phyloP scores from a whole-genome alignment of 768 basidiomycete genomes.

The Lentinula detonsa region DNA sequence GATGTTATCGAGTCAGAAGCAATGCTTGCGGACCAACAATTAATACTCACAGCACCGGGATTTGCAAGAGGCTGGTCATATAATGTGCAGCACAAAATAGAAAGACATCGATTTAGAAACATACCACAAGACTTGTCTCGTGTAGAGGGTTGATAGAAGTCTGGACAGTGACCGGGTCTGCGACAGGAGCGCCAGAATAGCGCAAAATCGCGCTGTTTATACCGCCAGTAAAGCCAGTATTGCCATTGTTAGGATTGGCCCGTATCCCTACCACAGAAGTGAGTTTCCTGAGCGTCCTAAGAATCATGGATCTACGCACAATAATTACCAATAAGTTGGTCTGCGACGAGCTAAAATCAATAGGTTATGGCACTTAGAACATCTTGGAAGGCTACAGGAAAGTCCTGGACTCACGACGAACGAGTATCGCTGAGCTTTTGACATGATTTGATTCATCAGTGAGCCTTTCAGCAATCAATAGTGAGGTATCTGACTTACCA shows the following conservation, averaged over 20 bases:
- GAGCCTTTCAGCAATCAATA: slow-evolving; percentile 6
- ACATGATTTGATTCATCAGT: background rate
- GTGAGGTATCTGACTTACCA: slow-evolving; percentile 10
- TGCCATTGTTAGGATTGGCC: slow-evolving; percentile 17
- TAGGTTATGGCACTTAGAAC: background rate
- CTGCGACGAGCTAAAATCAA: slow-evolving; percentile 25
- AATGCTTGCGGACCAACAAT: too few relatives aligned
- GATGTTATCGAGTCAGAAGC: background rate
- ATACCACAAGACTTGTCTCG: slow-evolving; percentile 18
- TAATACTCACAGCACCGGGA: slow-evolving; percentile 4
- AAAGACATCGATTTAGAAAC: background rate
- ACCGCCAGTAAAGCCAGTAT: slow-evolving; percentile 21
- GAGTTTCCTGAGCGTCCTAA: background rate
- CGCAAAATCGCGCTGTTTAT: slow-evolving; percentile 32
- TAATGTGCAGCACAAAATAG: background rate
- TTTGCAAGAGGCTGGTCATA: slow-evolving; percentile 5
- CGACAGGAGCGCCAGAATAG: slow-evolving; percentile 25
- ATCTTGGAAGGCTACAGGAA: too few relatives aligned
- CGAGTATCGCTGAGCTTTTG: slow-evolving; percentile 30
- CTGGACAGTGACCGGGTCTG: slow-evolving; percentile 20
- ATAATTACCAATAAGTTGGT: slow-evolving; percentile 37
- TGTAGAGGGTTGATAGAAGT: slow-evolving; percentile 18
- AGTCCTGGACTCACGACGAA: slow-evolving; percentile 17
- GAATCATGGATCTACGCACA: slow-evolving; percentile 17
- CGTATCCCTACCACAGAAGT: slow-evolving; percentile 17